phyloP scores from a whole-genome alignment of 805 yeast species.

The Millerozyma miso region DNA sequence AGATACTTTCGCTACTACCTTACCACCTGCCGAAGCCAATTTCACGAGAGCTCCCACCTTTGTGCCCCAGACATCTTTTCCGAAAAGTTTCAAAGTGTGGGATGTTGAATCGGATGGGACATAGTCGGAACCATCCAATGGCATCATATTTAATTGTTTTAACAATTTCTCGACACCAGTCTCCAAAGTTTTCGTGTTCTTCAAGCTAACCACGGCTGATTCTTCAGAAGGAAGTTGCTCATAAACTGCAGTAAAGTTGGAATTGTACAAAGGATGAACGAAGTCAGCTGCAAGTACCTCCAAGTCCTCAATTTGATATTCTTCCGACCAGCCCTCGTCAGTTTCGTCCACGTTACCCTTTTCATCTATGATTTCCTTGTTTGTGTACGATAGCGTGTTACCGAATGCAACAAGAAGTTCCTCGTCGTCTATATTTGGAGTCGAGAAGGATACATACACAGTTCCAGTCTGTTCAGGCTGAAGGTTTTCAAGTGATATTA shows the following conservation, averaged over 20 bases:
- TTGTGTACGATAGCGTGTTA: constrained; percentile 66
- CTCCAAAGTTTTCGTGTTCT: constrained; percentile 33
- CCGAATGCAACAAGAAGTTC: constrained; percentile 45
- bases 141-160: constrained; percentile 44
- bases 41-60: constrained; percentile 49
- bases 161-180: constrained; percentile 49
- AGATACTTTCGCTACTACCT: constrained; percentile 56
- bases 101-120: constrained; percentile 56
- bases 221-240: constrained; percentile 65
- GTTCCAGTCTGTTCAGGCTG: constrained; percentile 69
- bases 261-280: constrained; percentile 69
- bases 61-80: constrained; percentile 64
- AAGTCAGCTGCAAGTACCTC: constrained; percentile 77
- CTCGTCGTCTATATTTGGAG: constrained; percentile 48
- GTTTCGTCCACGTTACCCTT: constrained; percentile 62
- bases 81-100: constrained; percentile 78
- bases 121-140: constrained; percentile 69
- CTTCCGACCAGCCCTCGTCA: constrained; percentile 86
- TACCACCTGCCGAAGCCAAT: constrained; percentile 52
- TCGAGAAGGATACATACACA: constrained; percentile 71
- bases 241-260: constrained; percentile 68
- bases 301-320: constrained; percentile 83
- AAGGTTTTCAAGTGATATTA: constrained; percentile 68
- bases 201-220: constrained; percentile 64
- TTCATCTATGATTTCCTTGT: constrained; percentile 74